Evolutionary conservation across 257 asterid genomes (phyloP).

Genomic region (Pogostemon cablin): DNA sequence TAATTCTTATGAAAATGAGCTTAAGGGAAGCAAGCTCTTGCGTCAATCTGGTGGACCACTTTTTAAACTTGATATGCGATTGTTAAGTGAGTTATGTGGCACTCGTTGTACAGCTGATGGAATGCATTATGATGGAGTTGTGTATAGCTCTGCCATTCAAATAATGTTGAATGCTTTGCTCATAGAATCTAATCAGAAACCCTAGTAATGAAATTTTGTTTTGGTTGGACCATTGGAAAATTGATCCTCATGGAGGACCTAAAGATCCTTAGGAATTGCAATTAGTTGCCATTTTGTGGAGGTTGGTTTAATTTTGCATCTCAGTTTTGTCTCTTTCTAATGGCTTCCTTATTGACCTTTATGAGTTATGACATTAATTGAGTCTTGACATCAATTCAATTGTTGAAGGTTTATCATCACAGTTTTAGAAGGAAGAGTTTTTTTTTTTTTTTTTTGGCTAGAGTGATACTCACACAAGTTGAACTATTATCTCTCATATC

Average conservation of each 20-base stretch:
- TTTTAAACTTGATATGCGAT: slow-evolving; percentile 62
- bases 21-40: slow-evolving; percentile 58
- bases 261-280: slow-evolving; percentile 16
- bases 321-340: slow-evolving; percentile 27
- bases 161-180: slow-evolving; percentile 86
- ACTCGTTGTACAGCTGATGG: slow-evolving; percentile 77
- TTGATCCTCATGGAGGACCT: slow-evolving; percentile 9
- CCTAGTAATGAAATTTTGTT: slow-evolving; percentile 39
- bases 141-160: slow-evolving; percentile 79
- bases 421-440: slow-evolving; percentile 34
- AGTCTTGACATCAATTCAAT: slow-evolving; percentile 34
- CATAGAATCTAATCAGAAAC: slow-evolving; percentile 82
- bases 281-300: slow-evolving; percentile 19
- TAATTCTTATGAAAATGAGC: slow-evolving; percentile 56
- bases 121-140: slow-evolving; percentile 80
- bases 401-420: slow-evolving; percentile 33
- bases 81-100: slow-evolving; percentile 71
- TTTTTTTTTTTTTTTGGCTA: slow-evolving; percentile 33
- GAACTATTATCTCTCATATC: slow-evolving; percentile 36
- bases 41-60: slow-evolving; percentile 72
- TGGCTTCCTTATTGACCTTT: slow-evolving; percentile 32
- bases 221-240: slow-evolving; percentile 11
- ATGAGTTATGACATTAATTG: slow-evolving; percentile 1
- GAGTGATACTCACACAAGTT: slow-evolving; percentile 42
- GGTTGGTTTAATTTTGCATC: slow-evolving; percentile 23